Conservation (phyloP, 2,329 filamentous ascomycete genomes). For the Beauveria sp. region DNA sequence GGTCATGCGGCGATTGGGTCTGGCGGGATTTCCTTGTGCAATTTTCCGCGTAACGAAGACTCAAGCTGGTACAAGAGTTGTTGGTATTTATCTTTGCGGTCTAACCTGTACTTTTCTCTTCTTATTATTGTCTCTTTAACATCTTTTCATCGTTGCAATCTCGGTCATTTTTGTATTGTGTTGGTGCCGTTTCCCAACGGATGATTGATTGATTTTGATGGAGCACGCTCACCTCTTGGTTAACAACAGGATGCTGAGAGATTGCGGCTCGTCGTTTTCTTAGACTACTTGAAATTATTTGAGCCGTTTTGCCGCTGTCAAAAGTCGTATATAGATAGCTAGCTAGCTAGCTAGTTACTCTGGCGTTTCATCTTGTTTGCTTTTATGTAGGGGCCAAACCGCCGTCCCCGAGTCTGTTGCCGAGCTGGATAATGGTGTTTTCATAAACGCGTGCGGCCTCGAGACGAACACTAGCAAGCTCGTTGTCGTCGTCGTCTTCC, state of each 20-base stretch:
- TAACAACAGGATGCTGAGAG: background rate
- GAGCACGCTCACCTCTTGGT: conserved; percentile 2
- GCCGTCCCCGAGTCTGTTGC: conserved; percentile 52
- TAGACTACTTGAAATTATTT: conserved; percentile 1
- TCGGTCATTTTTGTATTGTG: background rate
- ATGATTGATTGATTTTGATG: conserved; percentile 9
- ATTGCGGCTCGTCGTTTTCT: background rate
- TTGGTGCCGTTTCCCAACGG: conserved; percentile 4
- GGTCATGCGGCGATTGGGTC: conserved; percentile 31
- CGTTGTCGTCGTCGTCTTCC: conserved; percentile 29
- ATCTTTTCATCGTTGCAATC: background rate
- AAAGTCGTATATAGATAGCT: background rate
- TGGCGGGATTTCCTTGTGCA: conserved; percentile 20
- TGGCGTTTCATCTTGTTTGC: background rate
- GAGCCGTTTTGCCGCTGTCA: background rate
- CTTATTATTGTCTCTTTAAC: conserved; percentile 3
- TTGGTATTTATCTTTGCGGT: conserved; percentile 16
- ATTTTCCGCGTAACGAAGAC: conserved; percentile 15
- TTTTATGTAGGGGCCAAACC: background rate
- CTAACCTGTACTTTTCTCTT: conserved; percentile 10
- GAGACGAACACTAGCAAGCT: conserved; percentile 46
- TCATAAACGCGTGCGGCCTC: conserved; percentile 73
- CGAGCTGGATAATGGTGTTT: conserved; percentile 66
- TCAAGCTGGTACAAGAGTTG: conserved; percentile 11
- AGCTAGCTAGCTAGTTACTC: too few relatives aligned